Conservation (phyloP, 2,329 filamentous ascomycete species). For the Podosphaera aphanis region DNA sequence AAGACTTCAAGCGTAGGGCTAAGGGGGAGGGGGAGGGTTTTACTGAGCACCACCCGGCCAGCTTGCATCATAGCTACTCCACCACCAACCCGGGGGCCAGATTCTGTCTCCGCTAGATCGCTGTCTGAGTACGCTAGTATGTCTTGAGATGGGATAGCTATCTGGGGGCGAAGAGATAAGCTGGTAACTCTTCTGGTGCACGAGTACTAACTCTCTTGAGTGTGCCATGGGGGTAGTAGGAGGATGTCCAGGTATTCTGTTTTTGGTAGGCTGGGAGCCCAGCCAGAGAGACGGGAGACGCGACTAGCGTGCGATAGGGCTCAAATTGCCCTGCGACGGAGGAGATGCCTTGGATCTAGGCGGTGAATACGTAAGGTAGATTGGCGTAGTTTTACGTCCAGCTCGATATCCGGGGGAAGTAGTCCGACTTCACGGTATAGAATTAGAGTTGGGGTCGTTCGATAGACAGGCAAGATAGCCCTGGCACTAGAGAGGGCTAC, state of each 20-base stretch:
- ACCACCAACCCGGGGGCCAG: no score
- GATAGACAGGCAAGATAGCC: neutral
- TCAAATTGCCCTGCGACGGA: neutral
- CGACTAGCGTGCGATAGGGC: neutral
- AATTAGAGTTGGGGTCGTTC: neutral
- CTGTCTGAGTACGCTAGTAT: no score
- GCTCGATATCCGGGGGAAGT: neutral
- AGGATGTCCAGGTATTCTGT: neutral
- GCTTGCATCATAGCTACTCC: no score
- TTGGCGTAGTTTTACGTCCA: neutral
- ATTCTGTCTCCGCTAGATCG: no score
- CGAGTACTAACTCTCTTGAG: neutral
- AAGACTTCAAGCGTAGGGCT: no score
- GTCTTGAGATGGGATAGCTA: no score
- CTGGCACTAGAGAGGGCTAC: neutral
- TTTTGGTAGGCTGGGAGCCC: neutral
- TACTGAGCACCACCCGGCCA: no score
- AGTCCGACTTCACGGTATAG: neutral
- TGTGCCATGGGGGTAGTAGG: neutral
- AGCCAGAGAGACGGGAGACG: neutral
- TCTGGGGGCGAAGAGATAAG: neutral
- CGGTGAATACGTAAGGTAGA: neutral
- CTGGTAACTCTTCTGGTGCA: neutral
- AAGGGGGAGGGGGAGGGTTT: no score
- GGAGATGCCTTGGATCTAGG: neutral